Conservation (phyloP, 169 alveolate species). For the Eimeria falciformis region DNA sequence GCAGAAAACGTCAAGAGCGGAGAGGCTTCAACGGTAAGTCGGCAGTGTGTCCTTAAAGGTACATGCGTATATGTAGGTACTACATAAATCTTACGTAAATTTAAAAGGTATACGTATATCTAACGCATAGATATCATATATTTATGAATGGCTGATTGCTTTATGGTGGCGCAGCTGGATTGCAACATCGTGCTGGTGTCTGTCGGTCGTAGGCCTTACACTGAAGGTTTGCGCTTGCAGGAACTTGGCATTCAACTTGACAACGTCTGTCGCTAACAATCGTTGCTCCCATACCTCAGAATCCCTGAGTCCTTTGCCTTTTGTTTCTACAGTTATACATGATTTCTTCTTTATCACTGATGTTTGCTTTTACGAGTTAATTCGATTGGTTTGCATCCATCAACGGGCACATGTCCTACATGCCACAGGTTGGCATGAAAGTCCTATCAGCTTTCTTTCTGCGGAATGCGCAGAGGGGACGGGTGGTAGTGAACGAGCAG, state of each 20-base stretch:
- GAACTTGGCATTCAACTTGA: slow-evolving; percentile 90
- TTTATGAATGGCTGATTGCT: background rate
- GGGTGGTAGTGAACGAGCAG: slow-evolving; percentile 83
- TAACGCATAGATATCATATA: too few species aligned
- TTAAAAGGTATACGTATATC: background rate
- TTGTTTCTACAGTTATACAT: too few species aligned
- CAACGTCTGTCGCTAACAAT: slow-evolving; percentile 91
- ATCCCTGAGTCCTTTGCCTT: too few species aligned
- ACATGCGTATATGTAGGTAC: background rate
- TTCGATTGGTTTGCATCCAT: too few species aligned
- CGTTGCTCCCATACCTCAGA: too few species aligned
- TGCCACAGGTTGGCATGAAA: too few species aligned
- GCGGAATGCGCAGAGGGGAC: slow-evolving; percentile 67
- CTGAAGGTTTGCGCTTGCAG: slow-evolving; percentile 93
- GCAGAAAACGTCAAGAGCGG: slow-evolving; percentile 74
- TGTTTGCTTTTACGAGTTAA: too few species aligned
- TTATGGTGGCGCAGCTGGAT: slow-evolving; percentile 44
- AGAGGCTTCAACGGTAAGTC: slow-evolving; percentile 64
- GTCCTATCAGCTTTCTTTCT: background rate
- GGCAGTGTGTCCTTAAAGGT: too few species aligned
- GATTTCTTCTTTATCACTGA: too few species aligned
- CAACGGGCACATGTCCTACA: too few species aligned
- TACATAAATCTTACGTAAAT: background rate
- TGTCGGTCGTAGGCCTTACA: slow-evolving; percentile 97
- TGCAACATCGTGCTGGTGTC: slow-evolving; percentile 93